phyloP scores from a whole-genome alignment of 1,139 yeast genomes.

The Arxiozyma telluris region DNA sequence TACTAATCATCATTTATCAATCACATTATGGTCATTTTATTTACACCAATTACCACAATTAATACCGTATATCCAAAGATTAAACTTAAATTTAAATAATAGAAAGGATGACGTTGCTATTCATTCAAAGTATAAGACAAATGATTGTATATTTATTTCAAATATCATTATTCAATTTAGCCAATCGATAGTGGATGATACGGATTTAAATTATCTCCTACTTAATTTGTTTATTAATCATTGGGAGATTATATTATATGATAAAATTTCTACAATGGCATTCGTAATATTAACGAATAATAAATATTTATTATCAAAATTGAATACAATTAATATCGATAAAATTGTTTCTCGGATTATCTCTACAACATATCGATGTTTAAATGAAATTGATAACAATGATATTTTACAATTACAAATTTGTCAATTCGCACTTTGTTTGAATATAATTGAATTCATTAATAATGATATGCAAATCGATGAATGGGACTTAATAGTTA shows the following conservation, averaged over 20 bases:
- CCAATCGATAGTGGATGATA: neutral
- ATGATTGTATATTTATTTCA: neutral
- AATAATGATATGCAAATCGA: neutral
- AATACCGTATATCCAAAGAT: neutral
- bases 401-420: neutral
- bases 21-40: neutral
- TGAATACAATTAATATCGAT: neutral
- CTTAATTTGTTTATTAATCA: neutral
- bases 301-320: neutral
- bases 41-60: neutral
- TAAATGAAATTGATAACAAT: neutral
- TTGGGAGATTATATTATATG: neutral
- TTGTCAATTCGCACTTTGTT: conserved; percentile 4
- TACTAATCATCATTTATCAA: neutral
- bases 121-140: neutral
- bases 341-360: neutral
- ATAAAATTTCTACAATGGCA: neutral
- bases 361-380: neutral
- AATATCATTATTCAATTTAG: neutral
- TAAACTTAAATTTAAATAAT: neutral
- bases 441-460: neutral
- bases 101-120: neutral
- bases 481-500: neutral
- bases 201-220: neutral
- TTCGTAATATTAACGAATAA: neutral